Conservation (phyloP, 1,139 yeast genomes). For the Hanseniaspora uvarum region DNA sequence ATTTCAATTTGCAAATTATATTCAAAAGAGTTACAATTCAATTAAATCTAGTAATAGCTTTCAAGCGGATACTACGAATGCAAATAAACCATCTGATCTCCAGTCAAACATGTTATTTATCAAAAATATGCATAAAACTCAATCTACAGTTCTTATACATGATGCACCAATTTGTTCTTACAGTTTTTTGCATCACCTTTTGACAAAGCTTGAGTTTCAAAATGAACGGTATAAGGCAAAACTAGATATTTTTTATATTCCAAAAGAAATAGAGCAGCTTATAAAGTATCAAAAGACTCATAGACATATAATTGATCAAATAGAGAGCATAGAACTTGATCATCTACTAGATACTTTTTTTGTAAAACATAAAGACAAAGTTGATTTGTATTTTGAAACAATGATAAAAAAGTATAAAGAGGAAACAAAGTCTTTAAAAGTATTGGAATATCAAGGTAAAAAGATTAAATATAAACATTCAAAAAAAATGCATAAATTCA, state of each 20-base stretch:
- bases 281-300: slow-evolving; percentile 32
- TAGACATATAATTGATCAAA: slow-evolving; percentile 30
- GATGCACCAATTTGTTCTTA: slow-evolving; percentile 38
- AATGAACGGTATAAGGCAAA: slow-evolving; percentile 31
- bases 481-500: background rate
- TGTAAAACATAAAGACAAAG: slow-evolving; percentile 5
- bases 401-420: slow-evolving; percentile 2
- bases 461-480: background rate
- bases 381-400: slow-evolving; percentile 1
- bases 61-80: background rate
- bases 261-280: slow-evolving; percentile 36
- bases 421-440: background rate
- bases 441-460: background rate
- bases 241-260: slow-evolving; percentile 40
- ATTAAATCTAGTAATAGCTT: background rate
- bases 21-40: slow-evolving; percentile 27
- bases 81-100: background rate
- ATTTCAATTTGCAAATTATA: slow-evolving; percentile 29
- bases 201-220: slow-evolving; percentile 29
- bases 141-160: slow-evolving; percentile 40
- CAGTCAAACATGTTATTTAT: slow-evolving; percentile 21
- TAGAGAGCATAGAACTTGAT: slow-evolving; percentile 36
- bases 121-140: slow-evolving; percentile 25
- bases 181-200: slow-evolving; percentile 30
- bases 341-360: slow-evolving; percentile 19